Percentiles rank a stretch among this genome's conserved stretches.
phyloP scores from a whole-genome alignment of 2,329 filamentous ascomycete genomes.

The Chrysoporthe austroafricana region DNA sequence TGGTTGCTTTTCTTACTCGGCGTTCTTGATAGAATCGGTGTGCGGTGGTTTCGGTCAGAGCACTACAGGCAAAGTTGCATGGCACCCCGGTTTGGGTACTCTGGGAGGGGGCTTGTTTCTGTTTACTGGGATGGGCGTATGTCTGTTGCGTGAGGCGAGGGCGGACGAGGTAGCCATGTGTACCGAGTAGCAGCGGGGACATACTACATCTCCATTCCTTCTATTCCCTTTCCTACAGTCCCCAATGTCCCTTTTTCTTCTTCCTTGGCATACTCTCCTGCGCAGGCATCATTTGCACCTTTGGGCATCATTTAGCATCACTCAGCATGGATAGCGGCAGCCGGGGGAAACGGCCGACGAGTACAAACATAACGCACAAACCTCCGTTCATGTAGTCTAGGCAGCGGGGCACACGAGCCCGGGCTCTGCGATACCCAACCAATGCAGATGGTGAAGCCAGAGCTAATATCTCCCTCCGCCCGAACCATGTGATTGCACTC shows the following conservation, averaged over 20 bases:
- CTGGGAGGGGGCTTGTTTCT: background rate
- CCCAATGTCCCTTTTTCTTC: conserved; percentile 2
- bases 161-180: conserved; percentile 11
- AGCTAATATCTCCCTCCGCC: background rate
- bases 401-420: conserved; percentile 5
- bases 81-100: conserved; percentile 8
- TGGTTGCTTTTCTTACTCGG: conserved; percentile 19
- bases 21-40: conserved; percentile 25
- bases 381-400: background rate
- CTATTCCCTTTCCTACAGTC: conserved; percentile 5
- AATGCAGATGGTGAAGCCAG: conserved; percentile 13
- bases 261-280: conserved; percentile 13
- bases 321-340: conserved; percentile 24
- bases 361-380: conserved; percentile 1
- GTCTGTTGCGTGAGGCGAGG: conserved; percentile 19
- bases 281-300: background rate
- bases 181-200: conserved; percentile 20
- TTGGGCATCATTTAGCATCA: conserved; percentile 26
- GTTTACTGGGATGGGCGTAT: background rate
- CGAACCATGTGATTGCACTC: background rate
- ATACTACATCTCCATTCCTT: conserved; percentile 22
- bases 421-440: conserved; percentile 19
- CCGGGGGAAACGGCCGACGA: conserved; percentile 4
- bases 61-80: conserved; percentile 24
- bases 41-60: conserved; percentile 23